These are phyloP conservation scores for Parmales sp. DNA, from an alignment of 108 stramenopile species.

Conservation along the genomic window DNA sequence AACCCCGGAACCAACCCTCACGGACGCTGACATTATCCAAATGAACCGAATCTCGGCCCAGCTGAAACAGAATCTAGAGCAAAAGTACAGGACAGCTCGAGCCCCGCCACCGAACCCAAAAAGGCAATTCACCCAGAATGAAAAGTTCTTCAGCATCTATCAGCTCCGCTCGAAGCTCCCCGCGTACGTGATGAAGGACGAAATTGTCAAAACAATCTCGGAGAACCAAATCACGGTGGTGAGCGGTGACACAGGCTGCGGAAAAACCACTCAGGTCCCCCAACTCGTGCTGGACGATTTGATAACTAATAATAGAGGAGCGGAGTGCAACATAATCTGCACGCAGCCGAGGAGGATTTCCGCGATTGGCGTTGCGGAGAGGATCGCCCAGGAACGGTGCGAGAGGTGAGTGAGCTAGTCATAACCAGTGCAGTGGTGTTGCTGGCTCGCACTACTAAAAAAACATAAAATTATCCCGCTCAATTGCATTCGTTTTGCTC, in stretches of 20 bases:
- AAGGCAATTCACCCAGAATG: neutral
- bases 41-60: neutral
- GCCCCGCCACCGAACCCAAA: slow-evolving; percentile 12
- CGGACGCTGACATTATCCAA: neutral
- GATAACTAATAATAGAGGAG: slow-evolving; percentile 53
- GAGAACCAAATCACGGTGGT: slow-evolving; percentile 55
- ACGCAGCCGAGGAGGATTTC: slow-evolving; percentile 82
- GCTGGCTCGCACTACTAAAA: no score
- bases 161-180: slow-evolving; percentile 44
- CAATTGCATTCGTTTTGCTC: no score
- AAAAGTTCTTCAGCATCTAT: slow-evolving; percentile 37
- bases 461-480: no score
- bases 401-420: slow-evolving; percentile 41
- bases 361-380: slow-evolving; percentile 81
- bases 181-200: slow-evolving; percentile 43
- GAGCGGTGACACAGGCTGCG: slow-evolving; percentile 70
- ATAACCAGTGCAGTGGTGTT: no score
- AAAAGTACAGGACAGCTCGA: slow-evolving; percentile 29
- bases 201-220: slow-evolving; percentile 45
- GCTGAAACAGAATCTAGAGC: slow-evolving; percentile 29
- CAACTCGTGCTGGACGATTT: slow-evolving; percentile 76
- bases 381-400: slow-evolving; percentile 72
- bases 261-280: slow-evolving; percentile 55
- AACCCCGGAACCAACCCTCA: neutral
- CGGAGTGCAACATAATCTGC: slow-evolving; percentile 64